Evolutionary conservation across 208 protist species (phyloP).

Genomic region (Trypanosoma lewisi): DNA sequence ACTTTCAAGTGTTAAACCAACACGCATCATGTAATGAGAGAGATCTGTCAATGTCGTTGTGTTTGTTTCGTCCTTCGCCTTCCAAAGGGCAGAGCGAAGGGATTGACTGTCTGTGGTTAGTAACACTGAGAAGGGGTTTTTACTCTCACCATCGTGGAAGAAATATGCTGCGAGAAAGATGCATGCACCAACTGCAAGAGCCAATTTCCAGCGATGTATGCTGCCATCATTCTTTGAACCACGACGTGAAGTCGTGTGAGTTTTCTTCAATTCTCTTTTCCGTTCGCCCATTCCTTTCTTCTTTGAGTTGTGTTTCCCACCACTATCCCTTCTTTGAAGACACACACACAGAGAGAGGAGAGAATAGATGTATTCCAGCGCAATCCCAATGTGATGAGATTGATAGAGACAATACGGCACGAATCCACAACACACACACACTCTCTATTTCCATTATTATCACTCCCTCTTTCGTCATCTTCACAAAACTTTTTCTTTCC

Average conservation of each 20-base stretch:
- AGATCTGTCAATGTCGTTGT: neutral
- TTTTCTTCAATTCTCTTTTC: neutral
- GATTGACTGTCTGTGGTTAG: neutral
- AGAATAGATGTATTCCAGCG: too few species aligned
- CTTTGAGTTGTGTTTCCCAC: too few species aligned
- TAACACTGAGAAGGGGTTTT: neutral
- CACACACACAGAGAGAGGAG: too few species aligned
- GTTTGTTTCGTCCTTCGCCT: conserved; percentile 1
- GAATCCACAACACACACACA: too few species aligned
- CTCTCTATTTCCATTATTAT: too few species aligned
- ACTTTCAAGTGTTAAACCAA: conserved; percentile 11
- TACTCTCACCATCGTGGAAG: neutral
- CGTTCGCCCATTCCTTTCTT: neutral
- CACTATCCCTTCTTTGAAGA: too few species aligned
- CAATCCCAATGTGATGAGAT: too few species aligned
- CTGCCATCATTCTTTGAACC: neutral
- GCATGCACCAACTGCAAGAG: neutral
- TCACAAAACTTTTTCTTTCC: too few species aligned
- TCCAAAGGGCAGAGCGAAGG: neutral
- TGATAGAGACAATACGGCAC: too few species aligned
- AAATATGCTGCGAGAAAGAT: conserved; percentile 1
- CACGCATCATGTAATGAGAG: conserved; percentile 1
- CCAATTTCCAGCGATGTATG: neutral
- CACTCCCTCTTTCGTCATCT: too few species aligned
- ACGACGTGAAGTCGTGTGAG: neutral